phyloP scores from a whole-genome alignment of 225 moss, liverwort and hornwort genomes.

The Neckera pumila region DNA sequence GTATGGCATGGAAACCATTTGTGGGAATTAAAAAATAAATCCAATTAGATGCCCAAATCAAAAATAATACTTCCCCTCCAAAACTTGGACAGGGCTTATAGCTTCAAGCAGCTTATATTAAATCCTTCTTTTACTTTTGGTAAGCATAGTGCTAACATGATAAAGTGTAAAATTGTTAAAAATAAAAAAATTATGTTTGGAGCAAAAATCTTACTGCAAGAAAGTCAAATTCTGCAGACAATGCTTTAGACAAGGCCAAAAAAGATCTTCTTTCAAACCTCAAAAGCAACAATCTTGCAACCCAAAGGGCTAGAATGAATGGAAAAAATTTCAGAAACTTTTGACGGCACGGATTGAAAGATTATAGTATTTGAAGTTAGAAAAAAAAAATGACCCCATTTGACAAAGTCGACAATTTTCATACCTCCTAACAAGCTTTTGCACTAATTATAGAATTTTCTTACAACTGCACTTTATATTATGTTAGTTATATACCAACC shows the following conservation, averaged over 20 bases:
- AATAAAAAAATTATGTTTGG: background rate
- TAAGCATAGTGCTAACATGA: background rate
- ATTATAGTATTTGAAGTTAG: background rate
- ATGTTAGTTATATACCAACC: background rate
- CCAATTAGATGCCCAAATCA: background rate
- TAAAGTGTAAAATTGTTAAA: background rate
- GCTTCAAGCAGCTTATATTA: rapidly evolving
- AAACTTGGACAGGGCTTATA: no score
- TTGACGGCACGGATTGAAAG: no score
- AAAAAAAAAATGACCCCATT: rapidly evolving
- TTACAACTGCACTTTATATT: background rate
- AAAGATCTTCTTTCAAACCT: background rate
- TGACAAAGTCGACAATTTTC: rapidly evolving
- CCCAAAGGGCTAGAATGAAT: rapidly evolving
- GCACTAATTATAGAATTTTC: background rate
- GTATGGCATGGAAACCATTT: background rate
- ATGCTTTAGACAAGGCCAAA: background rate
- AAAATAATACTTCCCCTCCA: background rate
- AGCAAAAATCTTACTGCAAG: background rate
- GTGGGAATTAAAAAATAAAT: background rate
- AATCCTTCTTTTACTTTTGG: background rate
- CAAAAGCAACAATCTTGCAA: background rate
- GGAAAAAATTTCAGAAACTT: background rate
- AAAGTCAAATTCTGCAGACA: rapidly evolving
- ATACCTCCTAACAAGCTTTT: background rate